Conservation (phyloP, 306 rosid species). For the Vigna radiata region DNA sequence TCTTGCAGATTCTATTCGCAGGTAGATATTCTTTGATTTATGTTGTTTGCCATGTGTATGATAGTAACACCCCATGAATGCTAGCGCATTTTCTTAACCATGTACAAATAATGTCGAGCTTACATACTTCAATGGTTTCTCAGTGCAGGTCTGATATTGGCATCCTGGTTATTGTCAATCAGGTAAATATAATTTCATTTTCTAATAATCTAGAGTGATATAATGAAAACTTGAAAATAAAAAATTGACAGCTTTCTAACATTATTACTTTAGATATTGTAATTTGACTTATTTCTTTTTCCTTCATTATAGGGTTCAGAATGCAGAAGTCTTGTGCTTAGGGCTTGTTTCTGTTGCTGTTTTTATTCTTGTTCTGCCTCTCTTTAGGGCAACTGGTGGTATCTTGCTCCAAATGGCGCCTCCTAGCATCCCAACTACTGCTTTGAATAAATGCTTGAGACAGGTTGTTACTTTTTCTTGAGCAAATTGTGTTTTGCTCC, state of each 20-base stretch:
- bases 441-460: constrained; percentile 91
- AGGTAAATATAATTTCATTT: constrained; percentile 63
- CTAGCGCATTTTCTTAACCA: constrained; percentile 37
- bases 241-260: neutral
- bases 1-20: constrained; percentile 97
- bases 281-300: constrained; percentile 32
- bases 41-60: constrained; percentile 32
- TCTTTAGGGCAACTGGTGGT: constrained; percentile 89
- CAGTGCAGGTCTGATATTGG: constrained; percentile 99
- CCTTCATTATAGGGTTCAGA: constrained; percentile 77
- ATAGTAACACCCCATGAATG: constrained; percentile 14
- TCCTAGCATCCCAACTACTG: constrained; percentile 87
- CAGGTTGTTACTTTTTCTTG: constrained; percentile 63
- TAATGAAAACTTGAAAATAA: neutral
- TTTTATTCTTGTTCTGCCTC: constrained; percentile 92
- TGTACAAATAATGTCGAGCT: constrained; percentile 48
- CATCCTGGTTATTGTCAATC: constrained; percentile 93
- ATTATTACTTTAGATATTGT: constrained; percentile 34
- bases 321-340: constrained; percentile 93
- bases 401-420: constrained; percentile 98
- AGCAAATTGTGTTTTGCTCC: constrained; percentile 25
- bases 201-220: constrained; percentile 4
- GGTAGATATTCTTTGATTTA: constrained; percentile 59
- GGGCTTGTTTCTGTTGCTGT: constrained; percentile 92
- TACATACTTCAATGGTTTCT: constrained; percentile 56